phyloP scores from a whole-genome alignment of 2,329 filamentous ascomycete genomes.

The Scedosporium dehoogii region DNA sequence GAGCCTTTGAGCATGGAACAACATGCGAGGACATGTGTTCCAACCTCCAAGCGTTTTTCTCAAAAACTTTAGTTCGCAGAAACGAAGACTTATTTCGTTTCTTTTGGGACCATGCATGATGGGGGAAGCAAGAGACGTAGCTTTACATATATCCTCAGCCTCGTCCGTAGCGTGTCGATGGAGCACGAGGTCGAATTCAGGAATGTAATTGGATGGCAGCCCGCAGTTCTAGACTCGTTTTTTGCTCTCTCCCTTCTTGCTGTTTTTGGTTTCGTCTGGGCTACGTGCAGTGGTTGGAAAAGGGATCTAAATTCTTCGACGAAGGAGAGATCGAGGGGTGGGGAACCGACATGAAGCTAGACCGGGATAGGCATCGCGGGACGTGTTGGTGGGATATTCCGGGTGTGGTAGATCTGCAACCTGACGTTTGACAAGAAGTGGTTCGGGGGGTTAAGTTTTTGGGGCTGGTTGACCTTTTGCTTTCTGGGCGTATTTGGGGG shows the following conservation, averaged over 20 bases:
- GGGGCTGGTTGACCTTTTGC: not conserved
- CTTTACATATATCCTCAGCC: slow-evolving; percentile 11
- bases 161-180: slow-evolving; percentile 14
- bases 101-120: not conserved
- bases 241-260: too few species aligned
- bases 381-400: not conserved
- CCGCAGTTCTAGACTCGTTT: not conserved
- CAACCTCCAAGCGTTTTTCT: not conserved
- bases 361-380: not conserved
- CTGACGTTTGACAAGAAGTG: not conserved
- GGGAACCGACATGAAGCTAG: not conserved
- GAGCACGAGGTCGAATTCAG: slow-evolving; percentile 14
- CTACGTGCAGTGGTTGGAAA: not conserved
- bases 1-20: not conserved
- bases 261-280: not conserved
- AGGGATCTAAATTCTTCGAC: slow-evolving; percentile 2
- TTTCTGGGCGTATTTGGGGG: not conserved
- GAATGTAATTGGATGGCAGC: slow-evolving; percentile 11
- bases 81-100: too few species aligned
- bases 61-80: not conserved
- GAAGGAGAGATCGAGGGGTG: not conserved
- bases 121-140: not conserved
- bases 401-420: not conserved
- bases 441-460: not conserved
- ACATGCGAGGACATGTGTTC: not conserved